Percentiles rank a stretch among this genome's conserved stretches.
Evolutionary conservation across 176 grass and related monocot genomes (phyloP).

Genomic region (Thinopyrum elongatum): DNA sequence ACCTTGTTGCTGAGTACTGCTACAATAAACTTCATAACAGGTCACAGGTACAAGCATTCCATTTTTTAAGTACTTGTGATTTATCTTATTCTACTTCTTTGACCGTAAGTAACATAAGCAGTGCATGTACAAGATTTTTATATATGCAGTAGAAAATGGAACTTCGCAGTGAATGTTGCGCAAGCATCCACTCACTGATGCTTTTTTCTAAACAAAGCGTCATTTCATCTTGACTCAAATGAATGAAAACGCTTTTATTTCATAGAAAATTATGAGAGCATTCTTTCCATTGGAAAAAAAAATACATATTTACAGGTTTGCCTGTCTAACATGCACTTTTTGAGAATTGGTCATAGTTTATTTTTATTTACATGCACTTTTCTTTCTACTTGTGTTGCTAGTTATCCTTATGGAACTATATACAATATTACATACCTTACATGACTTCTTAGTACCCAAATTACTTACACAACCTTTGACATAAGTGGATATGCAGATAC

Average conservation of each 20-base stretch:
- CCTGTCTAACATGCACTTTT: not conserved
- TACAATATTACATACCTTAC: not conserved
- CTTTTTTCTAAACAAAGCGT: not conserved
- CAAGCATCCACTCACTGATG: not conserved
- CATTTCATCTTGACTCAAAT: constrained; percentile 5
- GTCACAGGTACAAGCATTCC: constrained; percentile 1
- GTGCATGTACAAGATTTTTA: not conserved
- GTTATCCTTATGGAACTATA: not conserved
- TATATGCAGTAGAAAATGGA: not conserved
- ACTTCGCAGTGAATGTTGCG: not conserved
- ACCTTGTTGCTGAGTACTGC: not conserved
- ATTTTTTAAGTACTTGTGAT: not conserved
- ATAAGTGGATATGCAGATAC: not conserved
- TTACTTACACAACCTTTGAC: not conserved
- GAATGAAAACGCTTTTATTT: not conserved
- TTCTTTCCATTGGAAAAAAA: constrained; percentile 21
- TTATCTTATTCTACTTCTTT: not conserved
- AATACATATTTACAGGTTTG: not conserved
- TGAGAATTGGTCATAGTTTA: not conserved
- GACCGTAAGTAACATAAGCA: not conserved
- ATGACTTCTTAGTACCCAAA: not conserved
- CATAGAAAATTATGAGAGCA: not conserved
- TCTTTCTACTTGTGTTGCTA: not conserved
- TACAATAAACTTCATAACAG: not conserved
- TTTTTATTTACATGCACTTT: not conserved